Base-by-base conservation (phyloP, 2,329 filamentous ascomycete species). In the Fusarium staphyleae region DNA sequence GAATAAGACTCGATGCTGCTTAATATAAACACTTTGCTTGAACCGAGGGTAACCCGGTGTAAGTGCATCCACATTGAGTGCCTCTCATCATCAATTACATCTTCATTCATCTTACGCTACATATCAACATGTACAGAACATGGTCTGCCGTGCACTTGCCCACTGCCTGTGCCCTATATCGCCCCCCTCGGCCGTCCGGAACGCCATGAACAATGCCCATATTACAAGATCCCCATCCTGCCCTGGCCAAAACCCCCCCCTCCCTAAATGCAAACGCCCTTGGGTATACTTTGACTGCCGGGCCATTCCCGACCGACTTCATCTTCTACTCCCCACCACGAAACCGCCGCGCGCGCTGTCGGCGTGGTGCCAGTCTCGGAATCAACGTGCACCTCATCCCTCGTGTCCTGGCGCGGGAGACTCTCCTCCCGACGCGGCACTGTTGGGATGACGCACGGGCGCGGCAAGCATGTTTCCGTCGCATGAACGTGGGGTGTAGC, bases 171-270 rank as follows among this genome's bases (percentile, higher is more conserved):
- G 66, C 63, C 36, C 41, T 52, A 46, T 40, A 45, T 34, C 34
- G n/a, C 30, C 40, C 37, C 34, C 47, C 46, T 29, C 36, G 48
- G 16, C 33, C 46, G 39, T 15, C 65, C 54, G 42, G 54, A 68
- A 68, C 66, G 66, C 66, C 66, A 37, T 65, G 54, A 66, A 54
- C 42, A 48, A 66, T 68, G 62, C 52, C 55, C 45, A 57, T 36
- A 52, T 54, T 53, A 57, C 44, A 56, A 55, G 51, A 57, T 39
- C 49, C 51, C 42, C 41, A 26, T 58, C 51, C 52, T 36, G 35
- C 30, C 59, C 64, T 60, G 46, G 53, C 63, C 46, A 44, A 52
- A 55, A 42, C 46, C n/a, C 4, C 19, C 19, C 52, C 48, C 50
- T n/a, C 34, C 22, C 9, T 56, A 67, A 62, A 62, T 55, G 41